Percentiles rank a stretch among this genome's conserved stretches.
Evolutionary conservation across 169 alveolate species (phyloP).

Genomic region (Neospora caninum): DNA sequence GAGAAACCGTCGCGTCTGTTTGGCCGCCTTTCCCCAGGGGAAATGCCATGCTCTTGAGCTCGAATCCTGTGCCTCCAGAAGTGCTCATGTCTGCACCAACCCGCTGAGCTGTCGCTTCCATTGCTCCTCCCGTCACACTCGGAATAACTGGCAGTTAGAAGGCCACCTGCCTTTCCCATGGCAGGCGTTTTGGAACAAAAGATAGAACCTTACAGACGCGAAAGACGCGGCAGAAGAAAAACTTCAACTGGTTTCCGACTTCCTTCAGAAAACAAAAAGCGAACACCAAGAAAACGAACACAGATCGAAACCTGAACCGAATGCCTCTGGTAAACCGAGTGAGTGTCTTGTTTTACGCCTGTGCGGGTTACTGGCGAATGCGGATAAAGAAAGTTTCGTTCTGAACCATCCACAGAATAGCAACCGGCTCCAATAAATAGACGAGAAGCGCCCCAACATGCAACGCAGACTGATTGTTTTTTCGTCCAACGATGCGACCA

Average conservation of each 20-base stretch:
- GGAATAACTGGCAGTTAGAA: background rate
- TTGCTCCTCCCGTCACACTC: constrained; percentile 23
- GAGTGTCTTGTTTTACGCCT: no score
- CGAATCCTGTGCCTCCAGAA: background rate
- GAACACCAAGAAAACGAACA: no score
- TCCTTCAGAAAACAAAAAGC: no score
- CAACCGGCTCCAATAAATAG: no score
- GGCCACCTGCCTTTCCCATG: constrained; percentile 23
- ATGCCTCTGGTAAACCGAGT: no score
- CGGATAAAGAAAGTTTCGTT: no score
- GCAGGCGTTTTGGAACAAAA: background rate
- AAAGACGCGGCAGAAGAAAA: background rate
- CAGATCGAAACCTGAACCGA: no score
- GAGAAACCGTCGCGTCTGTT: background rate
- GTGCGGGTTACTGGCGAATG: no score
- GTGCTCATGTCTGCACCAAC: background rate
- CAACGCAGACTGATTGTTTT: no score
- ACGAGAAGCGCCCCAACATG: no score
- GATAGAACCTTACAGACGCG: background rate
- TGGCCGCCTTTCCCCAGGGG: background rate
- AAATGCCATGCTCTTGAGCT: background rate
- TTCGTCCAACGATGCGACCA: no score
- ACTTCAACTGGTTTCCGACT: background rate
- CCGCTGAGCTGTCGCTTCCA: constrained; percentile 9
- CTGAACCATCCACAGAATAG: no score